Evolutionary conservation across 2,329 filamentous ascomycete species (phyloP), one percentile per base, ranked within the genome.

Genomic region (Botrytis fabae): DNA sequence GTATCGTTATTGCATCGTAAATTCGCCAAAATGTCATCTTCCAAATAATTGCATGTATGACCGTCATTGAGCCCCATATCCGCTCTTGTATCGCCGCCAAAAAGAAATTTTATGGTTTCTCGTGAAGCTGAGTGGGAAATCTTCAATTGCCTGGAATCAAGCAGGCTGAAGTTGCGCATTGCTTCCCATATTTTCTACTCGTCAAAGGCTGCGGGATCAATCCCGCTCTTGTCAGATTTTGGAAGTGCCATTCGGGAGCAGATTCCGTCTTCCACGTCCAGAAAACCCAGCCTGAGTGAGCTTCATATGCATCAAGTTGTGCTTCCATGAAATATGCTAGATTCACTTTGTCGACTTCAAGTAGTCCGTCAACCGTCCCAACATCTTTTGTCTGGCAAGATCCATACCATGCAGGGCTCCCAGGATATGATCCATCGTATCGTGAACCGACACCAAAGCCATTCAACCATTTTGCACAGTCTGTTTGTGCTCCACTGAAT

Each of bases 381-480:
- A 88, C 85, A 78, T 82, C 83, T 66, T 83, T 81, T 60, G 80
- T 82, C 44, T 84, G 80, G 73, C 83, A 85, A 66, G 80, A 80
- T 7, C 80, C 78, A 10, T 77, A 78, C 35, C 76, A 79, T 74
- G 82, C 83, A 1, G 73, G 75, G 10, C 80, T 81, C 2, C 79
- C 80, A 1, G 80, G 75, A 0, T 82, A 81, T 9, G 80, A 81
- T 4, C 82, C 82, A 72, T 85, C 82, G 73, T 84, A 82, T 51
- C 91, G 85, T n/a, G 89, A 86, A 28, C 89, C 90, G 62, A 87
- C 83, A 9, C 87, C 88, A 66, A 86, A 86, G 60, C 90, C 89
- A 75, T 89, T 89, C 59, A 84, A 76, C 78, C 81, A 86, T 74
- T 85, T 81, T 25, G 81, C 83, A 75, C 83, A 85, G 74, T 84